These are phyloP conservation scores for Globisporangium yorkense DNA, from an alignment of 352 stramenopile genomes.

Conservation along the genomic window DNA sequence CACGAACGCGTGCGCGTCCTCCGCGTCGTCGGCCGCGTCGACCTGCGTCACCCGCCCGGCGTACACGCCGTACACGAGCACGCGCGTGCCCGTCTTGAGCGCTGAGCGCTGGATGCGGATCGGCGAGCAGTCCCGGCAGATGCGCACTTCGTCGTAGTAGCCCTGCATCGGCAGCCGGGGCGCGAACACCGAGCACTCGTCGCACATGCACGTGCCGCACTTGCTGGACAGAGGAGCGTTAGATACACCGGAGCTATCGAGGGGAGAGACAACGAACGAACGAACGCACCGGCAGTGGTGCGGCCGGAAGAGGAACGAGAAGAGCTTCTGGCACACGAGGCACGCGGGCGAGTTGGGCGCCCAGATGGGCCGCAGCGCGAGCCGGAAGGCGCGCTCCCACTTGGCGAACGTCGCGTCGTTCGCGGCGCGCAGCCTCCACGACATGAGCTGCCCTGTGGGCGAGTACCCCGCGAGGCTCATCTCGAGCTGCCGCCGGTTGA, in stretches of 20 bases:
- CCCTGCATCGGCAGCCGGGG: conserved; percentile 72
- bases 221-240: conserved; percentile 32
- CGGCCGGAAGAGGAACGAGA: conserved; percentile 68
- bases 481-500: conserved; percentile 78
- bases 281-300: conserved; percentile 64
- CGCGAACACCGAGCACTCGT: conserved; percentile 78
- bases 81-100: conserved; percentile 57
- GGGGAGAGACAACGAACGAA: neutral
- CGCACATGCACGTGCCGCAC: conserved; percentile 80
- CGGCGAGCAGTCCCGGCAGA: conserved; percentile 76
- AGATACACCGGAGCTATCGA: neutral
- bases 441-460: conserved; percentile 67
- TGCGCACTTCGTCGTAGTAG: conserved; percentile 80
- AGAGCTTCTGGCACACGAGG: conserved; percentile 70
- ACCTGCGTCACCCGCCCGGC: conserved; percentile 55
- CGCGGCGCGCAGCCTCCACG: conserved; percentile 69
- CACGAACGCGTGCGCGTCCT: conserved; percentile 46
- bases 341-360: conserved; percentile 69
- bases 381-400: conserved; percentile 75
- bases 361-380: conserved; percentile 75
- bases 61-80: conserved; percentile 75
- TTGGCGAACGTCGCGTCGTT: conserved; percentile 71
- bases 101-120: conserved; percentile 64
- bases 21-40: conserved; percentile 53
- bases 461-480: conserved; percentile 81